A percentile compares a stretch with the other conserved stretches of the same genome.
Conservation (phyloP, 768 basidiomycete genomes). For the Xerocomus brunneocitrinus region DNA sequence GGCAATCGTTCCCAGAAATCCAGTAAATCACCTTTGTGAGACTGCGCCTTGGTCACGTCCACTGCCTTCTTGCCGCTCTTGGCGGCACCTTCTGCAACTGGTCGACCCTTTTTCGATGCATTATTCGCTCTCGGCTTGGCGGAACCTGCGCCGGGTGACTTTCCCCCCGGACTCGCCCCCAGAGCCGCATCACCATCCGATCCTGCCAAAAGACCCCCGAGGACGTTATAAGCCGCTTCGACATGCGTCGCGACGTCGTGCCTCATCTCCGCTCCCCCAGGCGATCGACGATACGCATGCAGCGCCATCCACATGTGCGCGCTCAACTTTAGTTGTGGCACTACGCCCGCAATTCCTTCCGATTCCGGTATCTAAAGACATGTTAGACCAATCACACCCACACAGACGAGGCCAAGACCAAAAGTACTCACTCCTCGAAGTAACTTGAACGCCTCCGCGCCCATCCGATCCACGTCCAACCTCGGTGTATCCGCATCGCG, state of each 20-base stretch:
- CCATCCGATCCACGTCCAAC: slow-evolving; percentile 34
- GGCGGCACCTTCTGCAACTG: background rate
- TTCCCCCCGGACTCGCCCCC: slow-evolving; percentile 11
- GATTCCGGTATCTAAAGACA: slow-evolving; percentile 24
- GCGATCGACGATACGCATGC: slow-evolving; percentile 56
- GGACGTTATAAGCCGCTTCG: slow-evolving; percentile 47
- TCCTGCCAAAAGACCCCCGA: slow-evolving; percentile 36
- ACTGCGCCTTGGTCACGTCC: slow-evolving; percentile 43
- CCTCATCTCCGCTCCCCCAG: slow-evolving; percentile 37
- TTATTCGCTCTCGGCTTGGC: slow-evolving; percentile 9
- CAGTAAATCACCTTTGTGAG: slow-evolving; percentile 34
- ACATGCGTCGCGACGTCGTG: slow-evolving; percentile 46
- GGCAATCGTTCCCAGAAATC: background rate
- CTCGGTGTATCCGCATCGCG: slow-evolving; percentile 24
- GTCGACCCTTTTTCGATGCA: slow-evolving; percentile 38
- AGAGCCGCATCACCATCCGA: slow-evolving; percentile 16
- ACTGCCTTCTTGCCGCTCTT: slow-evolving; percentile 5
- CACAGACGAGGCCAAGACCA: background rate
- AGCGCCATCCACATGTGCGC: slow-evolving; percentile 68
- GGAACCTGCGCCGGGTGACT: slow-evolving; percentile 11
- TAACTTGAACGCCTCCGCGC: slow-evolving; percentile 39
- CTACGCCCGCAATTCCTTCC: slow-evolving; percentile 29
- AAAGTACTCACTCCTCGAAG: slow-evolving; percentile 37
- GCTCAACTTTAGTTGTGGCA: slow-evolving; percentile 48
- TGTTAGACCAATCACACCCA: background rate